phyloP scores from a whole-genome alignment of 2,329 filamentous ascomycete genomes.

The Cladosporium halotolerans region DNA sequence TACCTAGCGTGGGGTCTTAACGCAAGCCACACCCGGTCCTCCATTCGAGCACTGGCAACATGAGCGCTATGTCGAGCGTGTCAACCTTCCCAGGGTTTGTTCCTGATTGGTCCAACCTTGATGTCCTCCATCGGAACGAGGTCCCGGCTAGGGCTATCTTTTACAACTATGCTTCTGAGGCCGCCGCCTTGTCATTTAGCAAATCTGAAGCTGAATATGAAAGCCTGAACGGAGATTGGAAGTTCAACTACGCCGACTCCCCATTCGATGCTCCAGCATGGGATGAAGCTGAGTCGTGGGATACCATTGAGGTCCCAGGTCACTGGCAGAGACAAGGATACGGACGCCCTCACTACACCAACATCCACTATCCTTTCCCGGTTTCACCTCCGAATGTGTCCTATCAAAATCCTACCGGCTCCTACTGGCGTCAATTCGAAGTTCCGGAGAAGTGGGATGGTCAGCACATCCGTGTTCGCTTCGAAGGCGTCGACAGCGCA shows the following conservation, averaged over 20 bases:
- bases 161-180: slow-evolving; percentile 9
- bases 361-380: slow-evolving; percentile 59
- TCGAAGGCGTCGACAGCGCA: slow-evolving; percentile 64
- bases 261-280: slow-evolving; percentile 7
- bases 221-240: slow-evolving; percentile 5
- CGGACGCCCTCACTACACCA: slow-evolving; percentile 63
- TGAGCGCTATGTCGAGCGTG: slow-evolving; percentile 7
- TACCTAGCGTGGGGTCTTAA: background rate
- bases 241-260: background rate
- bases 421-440: slow-evolving; percentile 50
- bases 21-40: background rate
- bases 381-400: slow-evolving; percentile 58
- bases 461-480: slow-evolving; percentile 54
- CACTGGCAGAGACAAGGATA: slow-evolving; percentile 68
- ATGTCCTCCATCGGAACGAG: slow-evolving; percentile 9
- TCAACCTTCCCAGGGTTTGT: slow-evolving; percentile 9
- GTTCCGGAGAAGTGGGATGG: slow-evolving; percentile 45
- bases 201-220: slow-evolving; percentile 5
- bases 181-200: slow-evolving; percentile 4
- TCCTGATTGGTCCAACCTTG: slow-evolving; percentile 11
- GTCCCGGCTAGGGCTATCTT: slow-evolving; percentile 8
- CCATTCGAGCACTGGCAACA: background rate
- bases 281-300: slow-evolving; percentile 33
- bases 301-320: slow-evolving; percentile 55
- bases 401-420: slow-evolving; percentile 56